These are phyloP conservation scores for Claviceps spartinae DNA, from an alignment of 2,329 filamentous ascomycete genomes.

Conservation along the genomic window DNA sequence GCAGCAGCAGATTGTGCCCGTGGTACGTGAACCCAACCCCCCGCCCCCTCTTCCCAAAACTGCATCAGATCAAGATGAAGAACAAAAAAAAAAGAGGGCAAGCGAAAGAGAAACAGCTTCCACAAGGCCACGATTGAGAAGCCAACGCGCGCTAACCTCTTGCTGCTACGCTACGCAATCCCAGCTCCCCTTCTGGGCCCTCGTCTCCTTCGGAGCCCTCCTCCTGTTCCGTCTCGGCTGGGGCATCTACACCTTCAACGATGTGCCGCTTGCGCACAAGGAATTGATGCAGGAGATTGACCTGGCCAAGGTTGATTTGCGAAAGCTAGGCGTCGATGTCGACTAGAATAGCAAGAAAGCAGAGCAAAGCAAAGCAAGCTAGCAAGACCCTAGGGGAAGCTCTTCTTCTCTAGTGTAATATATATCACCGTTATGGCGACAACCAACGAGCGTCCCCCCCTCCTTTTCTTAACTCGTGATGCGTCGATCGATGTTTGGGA, in stretches of 20 bases:
- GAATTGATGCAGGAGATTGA: constrained; percentile 81
- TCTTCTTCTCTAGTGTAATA: too few relatives aligned
- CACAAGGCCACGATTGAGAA: neutral
- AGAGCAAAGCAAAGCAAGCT: too few relatives aligned
- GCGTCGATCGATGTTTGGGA: too few relatives aligned
- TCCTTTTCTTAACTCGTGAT: too few relatives aligned
- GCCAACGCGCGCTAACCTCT: too few relatives aligned
- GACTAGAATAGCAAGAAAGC: constrained; percentile 34
- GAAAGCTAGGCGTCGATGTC: constrained; percentile 61
- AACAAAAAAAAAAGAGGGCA: neutral
- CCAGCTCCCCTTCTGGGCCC: constrained; percentile 82
- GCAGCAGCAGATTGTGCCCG: constrained; percentile 72
- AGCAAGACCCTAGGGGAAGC: too few relatives aligned
- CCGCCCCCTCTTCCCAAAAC: too few relatives aligned
- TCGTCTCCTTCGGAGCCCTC: constrained; percentile 84
- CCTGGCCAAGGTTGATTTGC: constrained; percentile 59
- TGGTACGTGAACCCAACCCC: constrained; percentile 47
- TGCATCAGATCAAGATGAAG: neutral
- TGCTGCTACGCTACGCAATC: neutral
- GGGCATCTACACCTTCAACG: constrained; percentile 93
- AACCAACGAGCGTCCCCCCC: too few relatives aligned
- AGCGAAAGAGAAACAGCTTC: neutral
- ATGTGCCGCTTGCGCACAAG: constrained; percentile 79
- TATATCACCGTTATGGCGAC: too few relatives aligned
- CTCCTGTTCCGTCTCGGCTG: constrained; percentile 84